Evolutionary conservation across 2,329 filamentous ascomycete species (phyloP).

Genomic region (Hypomyces perniciosus): DNA sequence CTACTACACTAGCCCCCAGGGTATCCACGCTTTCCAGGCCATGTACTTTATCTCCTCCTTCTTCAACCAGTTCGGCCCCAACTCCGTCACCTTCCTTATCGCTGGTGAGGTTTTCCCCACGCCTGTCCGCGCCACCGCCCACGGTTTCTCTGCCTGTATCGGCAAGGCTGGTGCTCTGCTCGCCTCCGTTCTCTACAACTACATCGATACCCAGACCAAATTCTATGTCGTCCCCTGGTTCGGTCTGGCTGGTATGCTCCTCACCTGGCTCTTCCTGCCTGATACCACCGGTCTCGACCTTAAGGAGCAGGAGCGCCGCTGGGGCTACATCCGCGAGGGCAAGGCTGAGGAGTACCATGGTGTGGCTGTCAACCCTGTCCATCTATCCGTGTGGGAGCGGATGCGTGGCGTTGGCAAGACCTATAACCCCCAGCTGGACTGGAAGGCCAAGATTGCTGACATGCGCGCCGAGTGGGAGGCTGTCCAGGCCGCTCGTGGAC

Average conservation of each 20-base stretch:
- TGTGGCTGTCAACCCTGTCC: conserved; percentile 82
- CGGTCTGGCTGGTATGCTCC: conserved; percentile 75
- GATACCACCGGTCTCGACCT: conserved; percentile 95
- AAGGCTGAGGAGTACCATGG: conserved; percentile 82
- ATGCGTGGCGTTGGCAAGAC: conserved; percentile 69
- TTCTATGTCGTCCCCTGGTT: conserved; percentile 97
- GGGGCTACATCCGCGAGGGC: conserved; percentile 77
- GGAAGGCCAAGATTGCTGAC: conserved; percentile 77
- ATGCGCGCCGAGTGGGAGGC: conserved; percentile 61
- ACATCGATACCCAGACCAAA: conserved; percentile 77
- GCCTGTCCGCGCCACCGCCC: conserved; percentile 83
- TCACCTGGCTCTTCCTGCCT: conserved; percentile 84
- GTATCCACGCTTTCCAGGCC: conserved; percentile 86
- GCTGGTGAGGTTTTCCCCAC: conserved; percentile 96
- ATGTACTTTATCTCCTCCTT: conserved; percentile 98
- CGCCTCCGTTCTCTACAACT: conserved; percentile 88
- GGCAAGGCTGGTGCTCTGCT: conserved; percentile 86
- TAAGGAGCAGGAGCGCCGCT: conserved; percentile 94
- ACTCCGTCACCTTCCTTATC: conserved; percentile 92
- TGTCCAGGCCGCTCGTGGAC: conserved; percentile 39
- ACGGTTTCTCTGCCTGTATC: conserved; percentile 87
- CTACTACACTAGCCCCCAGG: conserved; percentile 66
- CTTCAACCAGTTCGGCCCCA: conserved; percentile 98
- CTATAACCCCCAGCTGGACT: conserved; percentile 80
- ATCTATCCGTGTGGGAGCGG: conserved; percentile 85